phyloP scores from a whole-genome alignment of 768 basidiomycete genomes.

The Psilocybe sp. region DNA sequence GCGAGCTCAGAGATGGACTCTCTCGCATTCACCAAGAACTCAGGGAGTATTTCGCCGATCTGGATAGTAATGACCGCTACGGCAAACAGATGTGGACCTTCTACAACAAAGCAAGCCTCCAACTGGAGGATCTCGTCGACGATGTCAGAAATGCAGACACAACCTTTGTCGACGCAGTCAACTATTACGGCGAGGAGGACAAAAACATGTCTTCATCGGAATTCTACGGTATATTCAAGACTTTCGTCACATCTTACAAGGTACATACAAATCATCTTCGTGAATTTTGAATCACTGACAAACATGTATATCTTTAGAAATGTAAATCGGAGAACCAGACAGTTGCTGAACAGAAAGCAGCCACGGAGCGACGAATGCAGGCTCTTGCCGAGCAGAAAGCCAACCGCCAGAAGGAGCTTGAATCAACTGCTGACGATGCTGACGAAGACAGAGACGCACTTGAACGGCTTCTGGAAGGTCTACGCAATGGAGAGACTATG shows the following conservation, averaged over 20 bases:
- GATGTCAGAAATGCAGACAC: conserved; percentile 84
- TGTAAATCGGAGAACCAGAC: conserved; percentile 80
- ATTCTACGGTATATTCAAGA: conserved; percentile 97
- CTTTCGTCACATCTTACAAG: conserved; percentile 91
- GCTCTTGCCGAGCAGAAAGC: conserved; percentile 62
- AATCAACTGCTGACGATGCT: conserved; percentile 29
- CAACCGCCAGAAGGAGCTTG: conserved; percentile 47
- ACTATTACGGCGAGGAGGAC: conserved; percentile 92
- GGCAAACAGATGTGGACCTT: conserved; percentile 93
- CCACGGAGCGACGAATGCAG: conserved; percentile 66
- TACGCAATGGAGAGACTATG: conserved; percentile 67
- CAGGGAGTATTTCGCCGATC: conserved; percentile 72
- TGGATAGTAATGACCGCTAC: conserved; percentile 72
- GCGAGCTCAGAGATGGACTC: conserved; percentile 74
- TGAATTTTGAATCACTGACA: background rate
- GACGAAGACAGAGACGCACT: conserved; percentile 59
- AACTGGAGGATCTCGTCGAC: conserved; percentile 82
- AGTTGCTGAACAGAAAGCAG: conserved; percentile 65
- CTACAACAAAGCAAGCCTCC: conserved; percentile 67
- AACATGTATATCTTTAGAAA: conserved; percentile 55
- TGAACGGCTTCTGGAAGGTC: conserved; percentile 68
- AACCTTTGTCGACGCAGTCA: conserved; percentile 80
- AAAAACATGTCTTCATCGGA: conserved; percentile 83
- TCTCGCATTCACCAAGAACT: conserved; percentile 79
- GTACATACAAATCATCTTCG: conserved; percentile 34